Percentiles rank a stretch among this genome's conserved stretches.
phyloP scores from a whole-genome alignment of 805 yeast species.

The Scheffersomyces ergatensis region DNA sequence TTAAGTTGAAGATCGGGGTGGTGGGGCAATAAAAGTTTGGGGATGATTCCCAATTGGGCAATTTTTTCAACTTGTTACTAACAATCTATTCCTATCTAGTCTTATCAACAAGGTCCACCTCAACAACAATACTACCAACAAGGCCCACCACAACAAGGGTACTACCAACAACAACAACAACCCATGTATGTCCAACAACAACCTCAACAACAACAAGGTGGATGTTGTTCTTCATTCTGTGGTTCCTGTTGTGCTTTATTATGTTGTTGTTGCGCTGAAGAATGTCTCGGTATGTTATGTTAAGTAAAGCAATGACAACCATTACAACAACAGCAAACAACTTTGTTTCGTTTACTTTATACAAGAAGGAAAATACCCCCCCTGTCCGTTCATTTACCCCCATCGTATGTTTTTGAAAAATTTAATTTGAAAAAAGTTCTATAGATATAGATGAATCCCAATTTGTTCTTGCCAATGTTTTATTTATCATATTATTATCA shows the following conservation, averaged over 20 bases:
- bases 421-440: no score
- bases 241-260: conserved; percentile 40
- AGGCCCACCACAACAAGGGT: conserved; percentile 23
- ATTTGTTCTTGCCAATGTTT: no score
- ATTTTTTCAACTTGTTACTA: no score
- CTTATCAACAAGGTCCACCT: conserved; percentile 16
- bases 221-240: conserved; percentile 31
- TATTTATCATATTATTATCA: no score
- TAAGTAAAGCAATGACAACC: background rate
- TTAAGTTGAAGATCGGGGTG: background rate
- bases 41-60: background rate
- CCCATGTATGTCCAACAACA: conserved; percentile 44
- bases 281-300: conserved; percentile 3
- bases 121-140: conserved; percentile 24
- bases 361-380: no score
- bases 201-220: conserved; percentile 22
- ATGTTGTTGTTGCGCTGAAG: conserved; percentile 34
- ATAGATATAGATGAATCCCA: no score
- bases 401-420: no score
- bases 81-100: no score
- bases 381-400: no score
- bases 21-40: background rate
- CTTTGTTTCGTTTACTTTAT: no score
- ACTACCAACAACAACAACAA: conserved; percentile 40
- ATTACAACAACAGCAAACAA: background rate